Evolutionary conservation across 768 basidiomycete species (phyloP).

Genomic region (Boletus rufocinnamomeus): DNA sequence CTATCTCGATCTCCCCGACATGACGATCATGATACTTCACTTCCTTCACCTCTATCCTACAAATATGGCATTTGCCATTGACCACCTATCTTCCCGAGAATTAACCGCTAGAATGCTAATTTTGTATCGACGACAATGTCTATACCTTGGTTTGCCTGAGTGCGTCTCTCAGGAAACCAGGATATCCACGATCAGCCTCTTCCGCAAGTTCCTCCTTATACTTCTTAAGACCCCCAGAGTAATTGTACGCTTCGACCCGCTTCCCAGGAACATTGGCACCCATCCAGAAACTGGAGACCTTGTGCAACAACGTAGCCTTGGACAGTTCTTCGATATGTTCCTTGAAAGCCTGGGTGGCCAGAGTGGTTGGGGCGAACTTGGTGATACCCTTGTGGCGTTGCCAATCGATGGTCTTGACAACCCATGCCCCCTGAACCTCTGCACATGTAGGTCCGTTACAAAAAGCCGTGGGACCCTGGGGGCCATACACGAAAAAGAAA

Average conservation of each 20-base stretch:
- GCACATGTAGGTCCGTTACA: constrained; percentile 8
- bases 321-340: constrained; percentile 1
- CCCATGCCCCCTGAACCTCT: constrained; percentile 7
- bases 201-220: constrained; percentile 13
- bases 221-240: constrained; percentile 4
- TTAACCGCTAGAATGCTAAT: not conserved
- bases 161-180: constrained; percentile 9
- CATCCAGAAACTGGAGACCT: constrained; percentile 12
- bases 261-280: constrained; percentile 14
- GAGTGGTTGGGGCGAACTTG: constrained; percentile 6
- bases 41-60: not conserved
- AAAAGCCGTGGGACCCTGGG: constrained; percentile 12
- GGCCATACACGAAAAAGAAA: constrained; percentile 8
- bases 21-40: not conserved
- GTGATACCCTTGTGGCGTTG: constrained; percentile 2
- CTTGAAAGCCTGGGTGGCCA: constrained; percentile 3
- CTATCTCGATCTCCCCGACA: not conserved
- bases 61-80: not conserved
- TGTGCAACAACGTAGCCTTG: constrained; percentile 1
- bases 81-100: not conserved
- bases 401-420: constrained; percentile 8
- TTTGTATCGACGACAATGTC: not conserved
- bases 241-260: constrained; percentile 12
- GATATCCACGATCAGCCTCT: constrained; percentile 11
- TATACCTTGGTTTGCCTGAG: not conserved